Percentiles rank a stretch among this genome's conserved stretches.
phyloP scores from a whole-genome alignment of 345 rosid species.

The Brassica juncea region DNA sequence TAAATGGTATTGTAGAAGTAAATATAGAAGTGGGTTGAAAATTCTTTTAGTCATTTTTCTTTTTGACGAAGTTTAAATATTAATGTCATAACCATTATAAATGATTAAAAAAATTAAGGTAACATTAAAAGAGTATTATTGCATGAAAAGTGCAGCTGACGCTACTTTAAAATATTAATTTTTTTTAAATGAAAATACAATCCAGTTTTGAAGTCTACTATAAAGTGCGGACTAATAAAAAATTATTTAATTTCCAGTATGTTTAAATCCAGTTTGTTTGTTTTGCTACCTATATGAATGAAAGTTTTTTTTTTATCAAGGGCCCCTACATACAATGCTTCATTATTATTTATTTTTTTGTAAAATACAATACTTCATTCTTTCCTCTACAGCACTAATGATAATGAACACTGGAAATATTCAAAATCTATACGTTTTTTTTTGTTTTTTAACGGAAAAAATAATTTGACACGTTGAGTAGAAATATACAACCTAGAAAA shows the following conservation, averaged over 20 bases:
- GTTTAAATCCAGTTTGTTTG: neutral
- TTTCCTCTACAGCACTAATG: no score
- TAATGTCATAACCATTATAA: no score
- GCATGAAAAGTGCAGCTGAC: neutral
- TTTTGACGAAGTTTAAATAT: no score
- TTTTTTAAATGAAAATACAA: no score
- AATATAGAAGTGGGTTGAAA: no score
- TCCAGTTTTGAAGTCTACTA: neutral
- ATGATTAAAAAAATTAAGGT: no score
- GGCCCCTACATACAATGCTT: neutral
- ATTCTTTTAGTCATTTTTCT: no score
- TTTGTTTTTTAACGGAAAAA: neutral
- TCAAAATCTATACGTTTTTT: neutral
- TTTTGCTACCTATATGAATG: neutral
- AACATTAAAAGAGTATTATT: no score
- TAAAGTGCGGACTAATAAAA: neutral
- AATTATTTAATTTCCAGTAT: neutral
- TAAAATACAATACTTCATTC: no score
- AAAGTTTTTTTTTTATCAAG: no score
- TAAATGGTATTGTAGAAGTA: no score
- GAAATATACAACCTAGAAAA: neutral
- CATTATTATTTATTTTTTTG: neutral
- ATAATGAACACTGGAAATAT: neutral
- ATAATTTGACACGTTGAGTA: neutral
- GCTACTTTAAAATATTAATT: neutral